Conservation (phyloP, 345 rosid species). For the Heritiera fomes region DNA sequence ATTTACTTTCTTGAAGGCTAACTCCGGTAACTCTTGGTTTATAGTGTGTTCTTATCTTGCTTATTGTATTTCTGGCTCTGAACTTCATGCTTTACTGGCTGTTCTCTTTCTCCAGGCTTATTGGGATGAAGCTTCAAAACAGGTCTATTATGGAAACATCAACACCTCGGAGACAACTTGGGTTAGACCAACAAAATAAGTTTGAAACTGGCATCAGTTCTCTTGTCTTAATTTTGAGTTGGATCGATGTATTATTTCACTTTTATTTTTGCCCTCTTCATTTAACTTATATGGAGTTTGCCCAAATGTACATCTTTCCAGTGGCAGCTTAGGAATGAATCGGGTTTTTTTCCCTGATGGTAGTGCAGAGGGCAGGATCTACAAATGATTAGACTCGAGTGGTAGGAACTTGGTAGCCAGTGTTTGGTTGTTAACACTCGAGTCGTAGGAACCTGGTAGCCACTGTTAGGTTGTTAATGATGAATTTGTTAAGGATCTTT, state of each 20-base stretch:
- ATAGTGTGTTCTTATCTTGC: not conserved
- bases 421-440: too few relatives aligned
- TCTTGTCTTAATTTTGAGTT: not conserved
- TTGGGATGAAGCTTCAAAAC: conserved; percentile 61
- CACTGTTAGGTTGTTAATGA: too few relatives aligned
- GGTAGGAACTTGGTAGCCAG: too few relatives aligned
- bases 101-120: conserved; percentile 39
- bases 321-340: not conserved
- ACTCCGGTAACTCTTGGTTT: not conserved
- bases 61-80: not conserved
- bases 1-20: not conserved
- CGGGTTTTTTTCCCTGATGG: too few relatives aligned
- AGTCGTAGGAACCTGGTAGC: too few relatives aligned
- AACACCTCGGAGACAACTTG: conserved; percentile 64
- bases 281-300: not conserved
- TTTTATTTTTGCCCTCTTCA: not conserved
- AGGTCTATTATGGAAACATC: conserved; percentile 61
- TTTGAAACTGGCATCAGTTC: not conserved
- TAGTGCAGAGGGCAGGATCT: too few relatives aligned
- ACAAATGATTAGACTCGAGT: too few relatives aligned
- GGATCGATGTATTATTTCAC: not conserved
- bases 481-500: too few relatives aligned
- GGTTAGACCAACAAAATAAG: conserved; percentile 51
- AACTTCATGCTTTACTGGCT: not conserved
- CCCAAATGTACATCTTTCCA: not conserved